These are phyloP conservation scores for Acidiella bohemica DNA, from an alignment of 495 filamentous ascomycete species.

Conservation along the genomic window DNA sequence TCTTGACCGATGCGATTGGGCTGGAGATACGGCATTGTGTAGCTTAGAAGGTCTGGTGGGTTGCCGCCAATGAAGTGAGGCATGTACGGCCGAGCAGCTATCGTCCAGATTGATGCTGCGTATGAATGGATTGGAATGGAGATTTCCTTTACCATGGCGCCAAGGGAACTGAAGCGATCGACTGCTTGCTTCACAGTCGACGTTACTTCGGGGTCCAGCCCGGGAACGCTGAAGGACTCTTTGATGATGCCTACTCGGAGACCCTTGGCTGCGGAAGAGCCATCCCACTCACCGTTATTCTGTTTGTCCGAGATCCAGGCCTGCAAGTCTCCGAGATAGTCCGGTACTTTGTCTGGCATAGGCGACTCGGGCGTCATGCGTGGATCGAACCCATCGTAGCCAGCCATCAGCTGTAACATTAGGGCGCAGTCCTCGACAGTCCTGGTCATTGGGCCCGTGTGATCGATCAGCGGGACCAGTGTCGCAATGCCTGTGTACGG, in stretches of 20 bases:
- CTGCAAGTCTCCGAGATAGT: conserved; percentile 27
- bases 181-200: conserved; percentile 32
- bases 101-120: conserved; percentile 40
- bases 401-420: conserved; percentile 39
- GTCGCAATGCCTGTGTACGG: conserved; percentile 26
- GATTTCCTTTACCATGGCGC: conserved; percentile 39
- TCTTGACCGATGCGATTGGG: conserved; percentile 31
- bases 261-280: conserved; percentile 1
- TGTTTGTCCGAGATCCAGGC: conserved; percentile 21
- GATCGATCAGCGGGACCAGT: conserved; percentile 28
- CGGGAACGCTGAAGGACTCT: conserved; percentile 38
- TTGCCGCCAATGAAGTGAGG: conserved; percentile 30
- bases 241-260: conserved; percentile 36
- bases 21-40: conserved; percentile 34
- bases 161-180: conserved; percentile 35
- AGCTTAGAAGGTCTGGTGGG: conserved; percentile 30
- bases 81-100: conserved; percentile 33
- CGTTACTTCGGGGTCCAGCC: conserved; percentile 34
- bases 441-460: conserved; percentile 31
- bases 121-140: conserved; percentile 39
- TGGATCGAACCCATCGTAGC: conserved; percentile 44
- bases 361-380: conserved; percentile 11
- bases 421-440: conserved; percentile 38
- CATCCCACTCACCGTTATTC: conserved; percentile 31
- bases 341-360: conserved; percentile 17